Conservation (phyloP, 2,329 filamentous ascomycete genomes). For the Akanthomyces uredinophilus region DNA sequence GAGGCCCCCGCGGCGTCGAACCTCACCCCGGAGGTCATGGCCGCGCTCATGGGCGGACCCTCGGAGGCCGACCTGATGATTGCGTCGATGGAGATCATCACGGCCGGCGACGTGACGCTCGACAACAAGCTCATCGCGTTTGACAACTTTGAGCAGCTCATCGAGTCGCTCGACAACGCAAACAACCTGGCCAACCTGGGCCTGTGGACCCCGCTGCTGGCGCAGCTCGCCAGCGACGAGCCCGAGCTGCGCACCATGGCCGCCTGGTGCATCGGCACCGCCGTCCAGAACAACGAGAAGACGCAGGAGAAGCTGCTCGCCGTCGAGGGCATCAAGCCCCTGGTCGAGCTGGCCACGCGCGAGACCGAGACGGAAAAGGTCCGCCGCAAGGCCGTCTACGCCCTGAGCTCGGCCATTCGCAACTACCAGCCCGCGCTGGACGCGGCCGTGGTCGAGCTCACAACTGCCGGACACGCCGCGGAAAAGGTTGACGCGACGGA, state of each 20-base stretch:
- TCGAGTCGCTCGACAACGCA: slow-evolving; percentile 92
- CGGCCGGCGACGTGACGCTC: slow-evolving; percentile 55
- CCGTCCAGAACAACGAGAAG: slow-evolving; percentile 91
- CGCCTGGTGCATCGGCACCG: slow-evolving; percentile 91
- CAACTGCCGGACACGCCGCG: slow-evolving; percentile 32
- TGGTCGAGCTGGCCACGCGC: slow-evolving; percentile 61
- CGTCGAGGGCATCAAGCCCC: slow-evolving; percentile 61
- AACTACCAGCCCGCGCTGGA: slow-evolving; percentile 87
- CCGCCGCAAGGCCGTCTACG: slow-evolving; percentile 82
- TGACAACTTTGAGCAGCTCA: slow-evolving; percentile 90
- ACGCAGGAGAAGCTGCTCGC: slow-evolving; percentile 67
- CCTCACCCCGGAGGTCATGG: slow-evolving; percentile 66
- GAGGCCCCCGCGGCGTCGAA: slow-evolving; percentile 21
- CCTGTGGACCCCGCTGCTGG: slow-evolving; percentile 77
- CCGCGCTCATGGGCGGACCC: slow-evolving; percentile 74
- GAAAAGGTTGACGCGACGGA: slow-evolving; percentile 69
- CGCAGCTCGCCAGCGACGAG: slow-evolving; percentile 63
- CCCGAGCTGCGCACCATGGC: slow-evolving; percentile 74
- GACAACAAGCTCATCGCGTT: slow-evolving; percentile 79
- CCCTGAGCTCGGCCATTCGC: slow-evolving; percentile 76
- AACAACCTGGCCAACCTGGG: slow-evolving; percentile 80
- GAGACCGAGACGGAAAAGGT: slow-evolving; percentile 58
- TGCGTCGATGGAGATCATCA: slow-evolving; percentile 72
- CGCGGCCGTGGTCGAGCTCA: slow-evolving; percentile 57
- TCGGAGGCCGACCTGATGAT: slow-evolving; percentile 92